Evolutionary conservation across 305 asterid species (phyloP).

Genomic region (Fraxinus ornus): DNA sequence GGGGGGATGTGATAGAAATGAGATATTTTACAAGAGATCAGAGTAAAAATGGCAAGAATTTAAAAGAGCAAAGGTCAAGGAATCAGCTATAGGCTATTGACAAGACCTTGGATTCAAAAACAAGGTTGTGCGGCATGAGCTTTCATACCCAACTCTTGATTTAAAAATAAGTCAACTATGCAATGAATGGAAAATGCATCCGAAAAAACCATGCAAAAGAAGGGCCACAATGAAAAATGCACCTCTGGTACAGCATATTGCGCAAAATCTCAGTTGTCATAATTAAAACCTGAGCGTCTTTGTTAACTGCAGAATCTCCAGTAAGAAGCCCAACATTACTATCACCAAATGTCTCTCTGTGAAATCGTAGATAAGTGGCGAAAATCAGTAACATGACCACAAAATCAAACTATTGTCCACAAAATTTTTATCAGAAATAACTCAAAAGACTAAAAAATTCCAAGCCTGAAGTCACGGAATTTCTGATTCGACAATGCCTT

Average conservation of each 20-base stretch:
- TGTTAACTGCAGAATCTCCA: conserved; percentile 95
- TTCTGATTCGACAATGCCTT: conserved; percentile 98
- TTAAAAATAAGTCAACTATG: not conserved
- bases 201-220: conserved; percentile 22
- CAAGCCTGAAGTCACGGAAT: conserved; percentile 93
- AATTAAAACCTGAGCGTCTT: conserved; percentile 90
- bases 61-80: conserved; percentile 4
- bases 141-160: conserved; percentile 16
- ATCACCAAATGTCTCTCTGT: conserved; percentile 92
- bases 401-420: not conserved
- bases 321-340: conserved; percentile 93
- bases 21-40: conserved; percentile 1
- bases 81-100: conserved; percentile 2
- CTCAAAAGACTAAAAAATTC: conserved; percentile 13
- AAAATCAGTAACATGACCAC: conserved; percentile 6
- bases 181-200: conserved; percentile 4
- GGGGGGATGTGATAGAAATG: not conserved
- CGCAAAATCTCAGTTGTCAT: conserved; percentile 99
- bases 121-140: not conserved
- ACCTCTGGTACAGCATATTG: conserved; percentile 95
- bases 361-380: conserved; percentile 20
- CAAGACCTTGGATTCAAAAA: conserved; percentile 18
- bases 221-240: conserved; percentile 19
- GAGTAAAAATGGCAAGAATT: not conserved
- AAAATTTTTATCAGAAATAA: conserved; percentile 20